These are phyloP conservation scores for Pyrenula aspistea DNA, from an alignment of 495 filamentous ascomycete genomes.

Conservation along the genomic window DNA sequence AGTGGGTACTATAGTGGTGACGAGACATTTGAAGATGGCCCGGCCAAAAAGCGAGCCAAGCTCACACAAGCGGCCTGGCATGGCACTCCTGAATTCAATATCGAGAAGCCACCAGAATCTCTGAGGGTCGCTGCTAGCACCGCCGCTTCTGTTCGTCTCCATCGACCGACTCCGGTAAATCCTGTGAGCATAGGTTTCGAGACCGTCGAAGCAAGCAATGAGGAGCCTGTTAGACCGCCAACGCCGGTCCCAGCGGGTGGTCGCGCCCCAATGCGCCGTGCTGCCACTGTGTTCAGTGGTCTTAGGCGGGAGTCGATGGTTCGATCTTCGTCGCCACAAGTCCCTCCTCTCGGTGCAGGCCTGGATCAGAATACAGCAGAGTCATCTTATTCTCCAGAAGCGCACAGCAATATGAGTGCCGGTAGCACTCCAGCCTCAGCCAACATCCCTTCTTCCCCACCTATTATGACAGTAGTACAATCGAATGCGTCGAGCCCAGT, in stretches of 20 bases:
- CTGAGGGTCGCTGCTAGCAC: conserved; percentile 82
- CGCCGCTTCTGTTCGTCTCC: conserved; percentile 73
- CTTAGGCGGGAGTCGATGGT: background rate
- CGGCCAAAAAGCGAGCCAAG: conserved; percentile 61
- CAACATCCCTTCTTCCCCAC: conserved; percentile 69
- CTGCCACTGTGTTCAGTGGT: background rate
- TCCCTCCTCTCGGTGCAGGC: background rate
- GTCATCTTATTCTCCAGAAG: background rate
- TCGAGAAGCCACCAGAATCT: conserved; percentile 59
- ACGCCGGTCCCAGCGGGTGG: conserved; percentile 55
- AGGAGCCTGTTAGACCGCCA: conserved; percentile 68
- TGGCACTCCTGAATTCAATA: conserved; percentile 51
- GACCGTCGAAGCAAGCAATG: conserved; percentile 38
- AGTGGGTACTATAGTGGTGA: conserved; percentile 58
- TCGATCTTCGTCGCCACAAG: background rate
- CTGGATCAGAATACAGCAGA: background rate
- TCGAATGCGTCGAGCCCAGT: conserved; percentile 59
- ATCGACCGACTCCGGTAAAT: conserved; percentile 59
- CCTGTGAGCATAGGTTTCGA: conserved; percentile 27
- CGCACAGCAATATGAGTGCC: background rate
- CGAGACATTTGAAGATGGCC: conserved; percentile 48
- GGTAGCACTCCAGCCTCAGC: conserved; percentile 25
- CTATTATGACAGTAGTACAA: conserved; percentile 47
- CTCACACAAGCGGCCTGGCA: conserved; percentile 56
- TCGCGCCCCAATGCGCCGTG: conserved; percentile 20